These are phyloP conservation scores for Lodderomyces parapsilosis DNA, from an alignment of 1,139 yeast genomes.

Conservation along the genomic window DNA sequence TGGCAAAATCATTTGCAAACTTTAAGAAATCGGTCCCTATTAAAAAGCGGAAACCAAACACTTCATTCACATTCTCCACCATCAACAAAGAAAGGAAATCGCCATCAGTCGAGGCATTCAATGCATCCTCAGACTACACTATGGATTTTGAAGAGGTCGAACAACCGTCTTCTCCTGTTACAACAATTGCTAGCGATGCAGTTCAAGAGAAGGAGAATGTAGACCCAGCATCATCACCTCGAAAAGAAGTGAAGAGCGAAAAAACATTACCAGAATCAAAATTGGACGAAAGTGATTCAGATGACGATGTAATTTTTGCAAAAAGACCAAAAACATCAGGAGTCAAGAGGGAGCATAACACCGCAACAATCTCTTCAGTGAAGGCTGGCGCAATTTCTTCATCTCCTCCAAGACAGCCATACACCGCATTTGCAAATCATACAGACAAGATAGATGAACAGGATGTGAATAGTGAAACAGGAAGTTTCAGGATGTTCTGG, in stretches of 20 bases:
- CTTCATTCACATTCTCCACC: conserved; percentile 29
- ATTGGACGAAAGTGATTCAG: conserved; percentile 37
- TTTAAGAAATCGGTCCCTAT: conserved; percentile 12
- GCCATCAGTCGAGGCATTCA: conserved; percentile 13
- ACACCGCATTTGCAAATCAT: conserved; percentile 22
- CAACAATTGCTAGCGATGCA: conserved; percentile 10
- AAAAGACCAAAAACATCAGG: conserved; percentile 43
- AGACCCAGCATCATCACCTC: conserved; percentile 1
- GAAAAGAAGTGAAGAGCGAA: neutral
- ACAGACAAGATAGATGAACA: conserved; percentile 50
- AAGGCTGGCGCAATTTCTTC: conserved; percentile 21
- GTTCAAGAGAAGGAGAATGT: conserved; percentile 16
- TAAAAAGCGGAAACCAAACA: conserved; percentile 17
- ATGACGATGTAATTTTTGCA: conserved; percentile 52
- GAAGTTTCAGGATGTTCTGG: conserved; percentile 77
- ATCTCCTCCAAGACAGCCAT: conserved; percentile 24
- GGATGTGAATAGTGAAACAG: conserved; percentile 35
- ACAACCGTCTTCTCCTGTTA: conserved; percentile 32
- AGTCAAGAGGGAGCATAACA: conserved; percentile 19
- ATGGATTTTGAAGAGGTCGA: conserved; percentile 21
- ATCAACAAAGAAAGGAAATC: conserved; percentile 18
- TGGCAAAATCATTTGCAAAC: conserved; percentile 12
- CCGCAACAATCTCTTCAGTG: conserved; percentile 24
- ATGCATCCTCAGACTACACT: conserved; percentile 18
- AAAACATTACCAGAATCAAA: conserved; percentile 1